Evolutionary conservation across 106 monocot species (phyloP).

Genomic region (Allium fistulosum): DNA sequence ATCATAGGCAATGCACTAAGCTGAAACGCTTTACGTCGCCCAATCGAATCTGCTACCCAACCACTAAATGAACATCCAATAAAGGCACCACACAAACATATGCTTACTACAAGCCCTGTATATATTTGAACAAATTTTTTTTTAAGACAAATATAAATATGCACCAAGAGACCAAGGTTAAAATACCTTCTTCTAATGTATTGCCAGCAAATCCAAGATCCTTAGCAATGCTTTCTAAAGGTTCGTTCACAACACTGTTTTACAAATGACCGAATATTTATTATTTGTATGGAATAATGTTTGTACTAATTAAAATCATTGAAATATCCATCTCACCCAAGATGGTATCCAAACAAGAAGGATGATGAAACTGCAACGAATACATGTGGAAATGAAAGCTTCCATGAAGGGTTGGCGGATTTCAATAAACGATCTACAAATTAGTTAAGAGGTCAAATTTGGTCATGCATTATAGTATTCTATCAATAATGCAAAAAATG

Average conservation of each 20-base stretch:
- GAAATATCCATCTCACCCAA: slow-evolving; percentile 37
- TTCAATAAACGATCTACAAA: slow-evolving; percentile 17
- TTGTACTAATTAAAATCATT: not conserved
- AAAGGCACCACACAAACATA: slow-evolving; percentile 73
- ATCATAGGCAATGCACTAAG: slow-evolving; percentile 88
- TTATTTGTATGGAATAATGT: not conserved
- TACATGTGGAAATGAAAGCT: slow-evolving; percentile 67
- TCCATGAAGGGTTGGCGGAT: slow-evolving; percentile 55
- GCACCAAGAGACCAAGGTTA: not conserved
- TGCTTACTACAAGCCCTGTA: slow-evolving; percentile 91
- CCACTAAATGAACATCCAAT: slow-evolving; percentile 85
- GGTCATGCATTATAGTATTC: too few species aligned
- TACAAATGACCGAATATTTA: not conserved
- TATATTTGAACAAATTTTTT: not conserved
- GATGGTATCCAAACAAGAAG: slow-evolving; percentile 86
- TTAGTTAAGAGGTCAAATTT: too few species aligned
- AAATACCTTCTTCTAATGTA: slow-evolving; percentile 64
- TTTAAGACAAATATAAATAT: not conserved
- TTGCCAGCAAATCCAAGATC: slow-evolving; percentile 86
- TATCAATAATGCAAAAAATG: too few species aligned
- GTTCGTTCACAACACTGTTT: slow-evolving; percentile 85
- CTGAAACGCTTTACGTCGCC: slow-evolving; percentile 77
- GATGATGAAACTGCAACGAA: slow-evolving; percentile 73
- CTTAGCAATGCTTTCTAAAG: slow-evolving; percentile 72
- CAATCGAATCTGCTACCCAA: slow-evolving; percentile 73